Conservation (phyloP, 1,284 basidiomycete species). For the Sporisorium scitamineum region DNA sequence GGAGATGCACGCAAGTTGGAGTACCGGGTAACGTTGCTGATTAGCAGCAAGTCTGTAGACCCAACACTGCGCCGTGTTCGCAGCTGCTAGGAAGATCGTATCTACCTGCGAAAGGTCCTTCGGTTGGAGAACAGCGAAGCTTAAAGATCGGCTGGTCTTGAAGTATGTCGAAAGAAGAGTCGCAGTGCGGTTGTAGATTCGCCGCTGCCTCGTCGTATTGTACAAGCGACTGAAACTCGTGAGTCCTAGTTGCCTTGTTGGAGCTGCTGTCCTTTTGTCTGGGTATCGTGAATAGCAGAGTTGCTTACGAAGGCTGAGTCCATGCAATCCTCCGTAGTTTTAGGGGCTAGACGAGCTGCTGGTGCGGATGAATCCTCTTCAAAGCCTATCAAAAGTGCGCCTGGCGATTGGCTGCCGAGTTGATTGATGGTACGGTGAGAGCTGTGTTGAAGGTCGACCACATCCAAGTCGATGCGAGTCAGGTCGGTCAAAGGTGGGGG, state of each 20-base stretch:
- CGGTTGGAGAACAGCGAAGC: too few species aligned
- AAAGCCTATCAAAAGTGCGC: not conserved
- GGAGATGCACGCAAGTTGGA: not conserved
- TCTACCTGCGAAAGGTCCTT: not conserved
- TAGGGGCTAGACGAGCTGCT: too few species aligned
- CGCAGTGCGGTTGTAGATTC: not conserved
- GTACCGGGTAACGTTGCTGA: not conserved
- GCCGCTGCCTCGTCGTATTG: not conserved
- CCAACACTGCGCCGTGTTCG: not conserved
- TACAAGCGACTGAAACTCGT: not conserved
- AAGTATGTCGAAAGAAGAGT: not conserved
- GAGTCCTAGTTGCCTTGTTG: not conserved
- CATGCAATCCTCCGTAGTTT: not conserved
- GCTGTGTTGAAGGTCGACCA: not conserved
- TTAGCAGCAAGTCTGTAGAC: not conserved
- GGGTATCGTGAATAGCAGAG: slow-evolving; percentile 15
- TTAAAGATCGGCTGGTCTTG: not conserved
- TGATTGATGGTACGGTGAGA: not conserved
- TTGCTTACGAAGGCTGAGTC: not conserved
- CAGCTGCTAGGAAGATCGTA: not conserved
- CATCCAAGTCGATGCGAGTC: not conserved
- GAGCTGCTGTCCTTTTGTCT: slow-evolving; percentile 3
- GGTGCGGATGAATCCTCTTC: not conserved
- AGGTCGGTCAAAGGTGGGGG: not conserved
- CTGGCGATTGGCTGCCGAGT: not conserved